Base-by-base conservation (phyloP, 768 basidiomycete genomes). In the Phlebiopsis flavidoalba region DNA sequence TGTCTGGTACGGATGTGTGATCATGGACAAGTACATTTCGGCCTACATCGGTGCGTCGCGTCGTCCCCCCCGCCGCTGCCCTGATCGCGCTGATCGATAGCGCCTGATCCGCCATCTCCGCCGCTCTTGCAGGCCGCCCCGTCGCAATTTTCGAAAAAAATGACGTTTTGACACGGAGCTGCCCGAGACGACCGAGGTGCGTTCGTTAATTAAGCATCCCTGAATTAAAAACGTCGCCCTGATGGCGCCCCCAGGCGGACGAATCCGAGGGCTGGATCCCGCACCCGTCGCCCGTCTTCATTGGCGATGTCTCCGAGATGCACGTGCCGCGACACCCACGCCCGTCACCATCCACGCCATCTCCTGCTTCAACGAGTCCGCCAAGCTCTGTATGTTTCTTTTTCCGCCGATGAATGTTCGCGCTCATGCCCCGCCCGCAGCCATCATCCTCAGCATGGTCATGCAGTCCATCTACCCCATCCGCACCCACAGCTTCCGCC, bases 1-100 rank as follows among this genome's bases (percentile, higher is more conserved):
- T 52, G 84, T 91, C 24, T 92, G 90, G 90, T 89, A 84, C 75
- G 84, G 83, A 31, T 92, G 91, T 70, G 82, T 90, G 37, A 74
- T 89, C 40, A 83, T 92, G 80, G 89, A 92, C 70, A 85, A 86
- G 65, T 92, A 90, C 71, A 84, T 91, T 49, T 88, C 86, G 59
- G 79, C 86, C 17, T 90, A 91, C 71, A 91, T 92, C 61, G 89
- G 84, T 83, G 62, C 53, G 79, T 73, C 26, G 21, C n/a, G n/a
- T n/a, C n/a, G n/a, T n/a, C 35, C 54, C 52, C 50, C 57, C 52
- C 65, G 58, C 54, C 21, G 21, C 48, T 53, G 22, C 53, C 15
- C 53, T 10, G 60, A 50, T 31, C 8, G 21, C 49, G 43, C 40
- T 50, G 43, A 45, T 66, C 12, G 6, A 43, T 17, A 8, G 40